Evolutionary conservation across 805 yeast genomes (phyloP).

Genomic region (Starmerella davenportii): DNA sequence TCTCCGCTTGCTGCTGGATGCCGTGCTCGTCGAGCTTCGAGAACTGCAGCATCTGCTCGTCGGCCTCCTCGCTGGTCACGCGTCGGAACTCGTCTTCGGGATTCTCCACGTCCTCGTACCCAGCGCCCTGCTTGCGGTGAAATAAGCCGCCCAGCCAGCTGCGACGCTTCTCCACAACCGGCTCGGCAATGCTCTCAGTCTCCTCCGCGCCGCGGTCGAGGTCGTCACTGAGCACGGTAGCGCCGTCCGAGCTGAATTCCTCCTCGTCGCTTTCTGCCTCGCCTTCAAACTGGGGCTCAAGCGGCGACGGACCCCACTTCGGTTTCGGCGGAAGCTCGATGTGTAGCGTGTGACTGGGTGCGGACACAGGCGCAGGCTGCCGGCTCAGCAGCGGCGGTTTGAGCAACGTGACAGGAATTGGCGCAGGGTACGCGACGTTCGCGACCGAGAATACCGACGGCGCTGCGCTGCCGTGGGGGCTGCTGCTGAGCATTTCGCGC

Average conservation of each 20-base stretch:
- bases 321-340: constrained; percentile 11
- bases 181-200: constrained; percentile 13
- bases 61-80: constrained; percentile 7
- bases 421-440: constrained; percentile 21
- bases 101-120: constrained; percentile 3
- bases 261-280: neutral
- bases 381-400: constrained; percentile 22
- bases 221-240: neutral
- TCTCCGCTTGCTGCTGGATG: constrained; percentile 15
- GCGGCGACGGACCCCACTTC: constrained; percentile 16
- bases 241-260: constrained; percentile 5
- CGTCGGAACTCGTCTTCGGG: constrained; percentile 5
- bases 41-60: constrained; percentile 19
- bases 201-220: constrained; percentile 19
- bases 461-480: neutral
- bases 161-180: constrained; percentile 6
- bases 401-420: constrained; percentile 21
- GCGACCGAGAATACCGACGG: neutral
- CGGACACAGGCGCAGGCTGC: neutral
- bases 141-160: constrained; percentile 5
- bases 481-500: neutral
- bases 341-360: neutral
- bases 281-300: constrained; percentile 7
- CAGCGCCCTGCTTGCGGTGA: constrained; percentile 7
- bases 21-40: constrained; percentile 18